Percentiles rank a stretch among this genome's conserved stretches.
Evolutionary conservation across 768 basidiomycete species (phyloP).

Genomic region (Boletales sp.): DNA sequence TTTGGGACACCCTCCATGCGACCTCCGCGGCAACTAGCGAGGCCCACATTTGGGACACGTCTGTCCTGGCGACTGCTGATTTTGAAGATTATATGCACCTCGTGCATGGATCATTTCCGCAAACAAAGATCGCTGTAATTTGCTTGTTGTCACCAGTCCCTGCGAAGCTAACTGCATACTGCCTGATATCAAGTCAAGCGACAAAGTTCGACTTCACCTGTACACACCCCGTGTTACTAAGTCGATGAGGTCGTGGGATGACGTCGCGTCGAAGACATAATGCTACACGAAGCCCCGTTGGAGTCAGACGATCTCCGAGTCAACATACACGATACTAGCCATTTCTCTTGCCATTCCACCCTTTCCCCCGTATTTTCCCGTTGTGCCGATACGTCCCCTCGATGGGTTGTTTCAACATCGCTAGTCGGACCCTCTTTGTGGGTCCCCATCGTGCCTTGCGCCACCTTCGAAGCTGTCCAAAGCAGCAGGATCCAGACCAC

Average conservation of each 20-base stretch:
- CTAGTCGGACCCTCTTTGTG: slow-evolving; percentile 15
- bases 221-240: slow-evolving; percentile 2
- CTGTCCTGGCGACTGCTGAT: slow-evolving; percentile 1
- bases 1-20: neutral
- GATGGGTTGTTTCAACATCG: neutral
- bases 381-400: neutral
- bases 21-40: slow-evolving; percentile 1
- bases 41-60: slow-evolving; percentile 3
- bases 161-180: slow-evolving; percentile 37
- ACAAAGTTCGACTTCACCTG: slow-evolving; percentile 1
- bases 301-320: neutral
- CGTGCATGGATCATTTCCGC: slow-evolving; percentile 2
- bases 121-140: neutral
- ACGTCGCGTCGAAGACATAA: slow-evolving; percentile 16
- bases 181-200: slow-evolving; percentile 31
- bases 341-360: no score
- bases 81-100: slow-evolving; percentile 6
- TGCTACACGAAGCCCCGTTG: slow-evolving; percentile 8
- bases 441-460: no score
- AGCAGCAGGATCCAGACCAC: slow-evolving; percentile 2
- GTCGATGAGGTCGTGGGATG: slow-evolving; percentile 3
- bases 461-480: no score
- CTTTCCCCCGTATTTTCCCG: no score
- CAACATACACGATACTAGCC: slow-evolving; percentile 4
- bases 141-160: slow-evolving; percentile 38